Percentiles rank a stretch among this genome's conserved stretches.
Conservation (phyloP, 192 early-diverging fungal species). For the Coemansia umbellata region DNA sequence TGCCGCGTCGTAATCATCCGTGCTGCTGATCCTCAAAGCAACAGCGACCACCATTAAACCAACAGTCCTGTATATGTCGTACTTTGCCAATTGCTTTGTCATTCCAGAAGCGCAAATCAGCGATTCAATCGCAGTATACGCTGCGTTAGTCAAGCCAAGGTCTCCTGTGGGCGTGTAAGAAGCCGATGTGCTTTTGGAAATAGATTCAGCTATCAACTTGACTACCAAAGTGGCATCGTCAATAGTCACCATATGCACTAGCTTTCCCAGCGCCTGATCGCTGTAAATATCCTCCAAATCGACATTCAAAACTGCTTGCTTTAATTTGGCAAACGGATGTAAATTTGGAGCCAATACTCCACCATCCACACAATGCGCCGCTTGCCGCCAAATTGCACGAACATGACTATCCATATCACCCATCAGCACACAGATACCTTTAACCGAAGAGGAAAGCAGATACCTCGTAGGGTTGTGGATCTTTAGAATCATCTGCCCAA, state of each 20-base stretch:
- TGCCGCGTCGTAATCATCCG: no score
- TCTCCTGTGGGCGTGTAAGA: not conserved
- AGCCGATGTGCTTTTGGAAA: not conserved
- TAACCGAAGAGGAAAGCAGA: not conserved
- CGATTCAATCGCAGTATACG: constrained; percentile 6
- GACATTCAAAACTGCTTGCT: not conserved
- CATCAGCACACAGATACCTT: constrained; percentile 4
- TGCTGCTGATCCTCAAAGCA: constrained; percentile 3
- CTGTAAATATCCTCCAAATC: no score
- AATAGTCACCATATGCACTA: constrained; percentile 3
- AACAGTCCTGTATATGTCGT: not conserved
- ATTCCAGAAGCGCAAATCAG: constrained; percentile 1
- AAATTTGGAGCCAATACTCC: not conserved
- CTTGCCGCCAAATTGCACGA: constrained; percentile 14
- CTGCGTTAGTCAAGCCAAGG: constrained; percentile 3
- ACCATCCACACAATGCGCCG: constrained; percentile 1
- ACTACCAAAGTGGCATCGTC: constrained; percentile 22
- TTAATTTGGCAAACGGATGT: constrained; percentile 3
- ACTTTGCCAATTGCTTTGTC: not conserved
- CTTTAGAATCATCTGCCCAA: constrained; percentile 12
- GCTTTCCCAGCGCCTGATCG: not conserved
- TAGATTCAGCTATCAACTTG: not conserved
- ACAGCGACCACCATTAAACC: constrained; percentile 5
- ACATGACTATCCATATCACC: constrained; percentile 12
- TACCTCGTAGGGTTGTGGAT: not conserved